Conservation (phyloP, 1,284 basidiomycete genomes). For the Trichosporon faecale region DNA sequence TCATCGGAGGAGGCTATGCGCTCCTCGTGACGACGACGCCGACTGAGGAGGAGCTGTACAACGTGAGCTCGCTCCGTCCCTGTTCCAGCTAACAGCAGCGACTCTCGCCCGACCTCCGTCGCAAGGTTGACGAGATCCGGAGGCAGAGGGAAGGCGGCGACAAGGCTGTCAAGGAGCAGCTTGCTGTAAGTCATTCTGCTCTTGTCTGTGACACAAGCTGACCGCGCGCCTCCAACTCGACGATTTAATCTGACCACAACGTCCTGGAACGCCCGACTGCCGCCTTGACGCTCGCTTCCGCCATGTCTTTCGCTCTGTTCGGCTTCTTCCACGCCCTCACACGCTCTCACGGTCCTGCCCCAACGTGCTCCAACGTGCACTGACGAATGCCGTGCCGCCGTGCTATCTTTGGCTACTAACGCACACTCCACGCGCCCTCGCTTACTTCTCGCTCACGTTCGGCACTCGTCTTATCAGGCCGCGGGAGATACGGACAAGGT, state of each 20-base stretch:
- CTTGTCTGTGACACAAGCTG: not conserved
- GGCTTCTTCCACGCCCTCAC: not conserved
- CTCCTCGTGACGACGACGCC: slow-evolving; percentile 38
- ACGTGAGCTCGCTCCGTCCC: slow-evolving; percentile 30
- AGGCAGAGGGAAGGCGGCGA: slow-evolving; percentile 31
- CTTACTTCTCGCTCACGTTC: no score
- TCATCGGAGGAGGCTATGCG: slow-evolving; percentile 19
- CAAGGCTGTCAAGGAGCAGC: slow-evolving; percentile 18
- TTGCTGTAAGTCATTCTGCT: slow-evolving; percentile 18
- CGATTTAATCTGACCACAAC: no score
- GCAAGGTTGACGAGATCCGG: slow-evolving; percentile 45
- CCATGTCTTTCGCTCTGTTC: not conserved
- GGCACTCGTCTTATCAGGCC: slow-evolving; percentile 12
- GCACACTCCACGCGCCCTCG: not conserved
- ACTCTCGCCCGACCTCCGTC: slow-evolving; percentile 47
- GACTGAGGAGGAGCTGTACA: slow-evolving; percentile 48
- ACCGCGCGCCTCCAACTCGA: not conserved
- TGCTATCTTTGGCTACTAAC: no score
- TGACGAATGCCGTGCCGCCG: not conserved
- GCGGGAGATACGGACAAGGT: slow-evolving; percentile 30
- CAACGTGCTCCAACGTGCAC: no score
- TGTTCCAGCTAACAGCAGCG: slow-evolving; percentile 16
- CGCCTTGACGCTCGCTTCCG: not conserved
- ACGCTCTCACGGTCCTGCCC: not conserved
- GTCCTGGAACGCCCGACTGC: no score